These are phyloP conservation scores for Suhomyces taliae DNA, from an alignment of 1,139 yeast species.

Conservation along the genomic window DNA sequence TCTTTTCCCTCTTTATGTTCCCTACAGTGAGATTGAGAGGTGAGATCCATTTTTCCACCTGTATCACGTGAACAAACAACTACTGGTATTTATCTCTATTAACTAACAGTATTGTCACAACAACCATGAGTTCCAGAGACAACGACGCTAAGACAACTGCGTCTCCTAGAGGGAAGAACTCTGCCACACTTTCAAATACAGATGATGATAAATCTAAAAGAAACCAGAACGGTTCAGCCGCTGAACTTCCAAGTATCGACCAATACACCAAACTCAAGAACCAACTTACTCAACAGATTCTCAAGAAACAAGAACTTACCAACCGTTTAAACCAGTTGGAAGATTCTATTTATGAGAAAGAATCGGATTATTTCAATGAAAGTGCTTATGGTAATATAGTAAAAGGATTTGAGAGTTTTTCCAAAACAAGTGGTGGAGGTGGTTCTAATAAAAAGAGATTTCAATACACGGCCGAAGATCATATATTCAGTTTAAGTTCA, in stretches of 20 bases:
- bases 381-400: constrained; percentile 74
- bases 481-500: constrained; percentile 81
- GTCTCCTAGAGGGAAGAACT: neutral
- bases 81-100: neutral
- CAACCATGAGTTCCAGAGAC: constrained; percentile 1
- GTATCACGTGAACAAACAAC: neutral
- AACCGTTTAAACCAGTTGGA: constrained; percentile 63
- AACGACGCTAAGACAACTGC: neutral
- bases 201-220: constrained; percentile 1
- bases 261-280: constrained; percentile 64
- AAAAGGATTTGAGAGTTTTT: constrained; percentile 84
- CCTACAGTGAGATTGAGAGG: too few species aligned
- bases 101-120: neutral
- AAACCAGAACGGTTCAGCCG: constrained; percentile 2
- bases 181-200: constrained; percentile 1
- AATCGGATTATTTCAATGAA: constrained; percentile 75
- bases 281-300: constrained; percentile 64
- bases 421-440: constrained; percentile 43
- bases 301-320: constrained; percentile 65
- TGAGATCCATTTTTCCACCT: too few species aligned
- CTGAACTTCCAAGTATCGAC: constrained; percentile 15
- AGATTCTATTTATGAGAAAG: constrained; percentile 79
- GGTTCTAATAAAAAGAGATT: constrained; percentile 52
- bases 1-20: too few species aligned
- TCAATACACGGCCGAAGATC: constrained; percentile 73